phyloP scores from a whole-genome alignment of 2,329 filamentous ascomycete species.

The Colletotrichum orchidophilum region DNA sequence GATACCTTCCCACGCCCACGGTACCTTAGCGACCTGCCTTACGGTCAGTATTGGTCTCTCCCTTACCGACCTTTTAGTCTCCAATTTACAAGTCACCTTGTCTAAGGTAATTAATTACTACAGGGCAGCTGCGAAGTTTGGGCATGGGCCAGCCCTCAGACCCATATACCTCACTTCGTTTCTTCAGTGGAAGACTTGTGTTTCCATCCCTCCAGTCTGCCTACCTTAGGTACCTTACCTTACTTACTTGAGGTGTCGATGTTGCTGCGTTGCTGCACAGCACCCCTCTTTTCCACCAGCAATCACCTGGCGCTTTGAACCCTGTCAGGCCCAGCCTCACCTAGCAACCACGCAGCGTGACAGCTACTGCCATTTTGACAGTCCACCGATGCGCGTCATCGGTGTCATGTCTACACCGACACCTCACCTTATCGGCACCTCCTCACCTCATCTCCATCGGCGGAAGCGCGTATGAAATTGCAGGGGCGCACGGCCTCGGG shows the following conservation, averaged over 20 bases:
- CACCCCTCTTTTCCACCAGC: conserved; percentile 29
- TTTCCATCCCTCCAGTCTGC: background rate
- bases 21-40: no score
- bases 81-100: background rate
- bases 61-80: conserved; percentile 1
- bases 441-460: background rate
- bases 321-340: conserved; percentile 22
- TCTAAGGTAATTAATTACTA: background rate
- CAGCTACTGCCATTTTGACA: conserved; percentile 3
- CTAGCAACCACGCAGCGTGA: background rate
- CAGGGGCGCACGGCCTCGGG: conserved; percentile 1
- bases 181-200: conserved; percentile 1
- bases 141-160: background rate
- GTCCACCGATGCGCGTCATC: conserved; percentile 19
- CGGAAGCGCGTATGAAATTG: conserved; percentile 5
- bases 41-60: background rate
- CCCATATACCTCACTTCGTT: background rate
- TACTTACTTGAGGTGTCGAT: background rate
- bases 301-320: conserved; percentile 29
- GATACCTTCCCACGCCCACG: conserved; percentile 19
- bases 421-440: background rate
- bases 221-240: no score
- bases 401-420: background rate
- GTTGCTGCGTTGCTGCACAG: background rate
- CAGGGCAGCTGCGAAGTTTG: conserved; percentile 7